Percentiles rank a stretch among this genome's conserved stretches.
These are phyloP conservation scores for Saccharomycopsis microspora DNA, from an alignment of 805 yeast species.

Conservation along the genomic window DNA sequence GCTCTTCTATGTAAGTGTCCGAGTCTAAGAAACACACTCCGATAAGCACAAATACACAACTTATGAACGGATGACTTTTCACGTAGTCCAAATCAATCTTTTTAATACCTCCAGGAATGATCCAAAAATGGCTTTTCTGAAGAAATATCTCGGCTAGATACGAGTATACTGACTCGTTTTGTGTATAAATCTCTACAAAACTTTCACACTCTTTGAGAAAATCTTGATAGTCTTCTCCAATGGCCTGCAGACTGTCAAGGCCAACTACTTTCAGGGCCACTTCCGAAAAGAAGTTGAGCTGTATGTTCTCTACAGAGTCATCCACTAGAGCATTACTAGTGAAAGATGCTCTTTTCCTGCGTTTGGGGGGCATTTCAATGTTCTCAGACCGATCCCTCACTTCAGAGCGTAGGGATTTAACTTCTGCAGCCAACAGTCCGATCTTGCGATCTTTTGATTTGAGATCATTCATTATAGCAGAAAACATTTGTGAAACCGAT, in stretches of 20 bases:
- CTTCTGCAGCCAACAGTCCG: too few species aligned
- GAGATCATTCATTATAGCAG: too few species aligned
- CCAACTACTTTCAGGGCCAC: constrained; percentile 19
- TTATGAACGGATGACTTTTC: constrained; percentile 38
- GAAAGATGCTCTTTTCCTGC: too few species aligned
- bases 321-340: constrained; percentile 3
- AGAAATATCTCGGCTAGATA: constrained; percentile 36
- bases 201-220: constrained; percentile 25
- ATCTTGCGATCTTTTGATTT: too few species aligned
- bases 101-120: constrained; percentile 49
- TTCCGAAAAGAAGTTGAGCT: constrained; percentile 9
- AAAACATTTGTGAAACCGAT: too few species aligned
- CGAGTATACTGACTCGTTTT: constrained; percentile 32
- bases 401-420: too few species aligned
- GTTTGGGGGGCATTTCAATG: too few species aligned
- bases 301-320: constrained; percentile 11
- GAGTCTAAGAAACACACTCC: constrained; percentile 49
- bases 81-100: constrained; percentile 36
- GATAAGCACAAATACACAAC: constrained; percentile 40
- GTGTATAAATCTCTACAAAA: constrained; percentile 34
- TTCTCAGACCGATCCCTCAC: too few species aligned
- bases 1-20: constrained; percentile 36
- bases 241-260: too few species aligned
- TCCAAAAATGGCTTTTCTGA: constrained; percentile 47
- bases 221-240: too few species aligned